These are phyloP conservation scores for Botrytis porri DNA, from an alignment of 2,329 filamentous ascomycete genomes.

Conservation along the genomic window DNA sequence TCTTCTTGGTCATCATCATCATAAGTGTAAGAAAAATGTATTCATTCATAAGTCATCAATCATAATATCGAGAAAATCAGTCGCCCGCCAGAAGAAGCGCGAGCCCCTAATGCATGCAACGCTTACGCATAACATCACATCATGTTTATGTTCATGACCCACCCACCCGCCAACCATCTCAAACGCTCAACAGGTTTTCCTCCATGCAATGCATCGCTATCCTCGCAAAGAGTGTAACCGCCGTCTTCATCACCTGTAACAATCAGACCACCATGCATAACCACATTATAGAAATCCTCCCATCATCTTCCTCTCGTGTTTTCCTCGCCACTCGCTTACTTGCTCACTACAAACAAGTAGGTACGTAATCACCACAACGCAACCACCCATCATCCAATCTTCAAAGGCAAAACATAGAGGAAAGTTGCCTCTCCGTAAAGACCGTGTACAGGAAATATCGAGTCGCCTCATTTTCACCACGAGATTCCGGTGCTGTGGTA, in stretches of 20 bases:
- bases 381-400: neutral
- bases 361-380: neutral
- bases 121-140: neutral
- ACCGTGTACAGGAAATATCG: slow-evolving; percentile 29
- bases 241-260: neutral
- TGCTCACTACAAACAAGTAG: neutral
- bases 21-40: neutral
- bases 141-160: neutral
- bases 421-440: slow-evolving; percentile 32
- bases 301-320: neutral
- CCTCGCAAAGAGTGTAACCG: slow-evolving; percentile 5
- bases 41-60: slow-evolving; percentile 1
- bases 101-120: neutral
- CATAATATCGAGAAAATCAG: neutral
- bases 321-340: slow-evolving; percentile 33
- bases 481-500: slow-evolving; percentile 36
- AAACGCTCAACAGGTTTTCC: neutral
- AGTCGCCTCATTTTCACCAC: slow-evolving; percentile 37
- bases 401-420: neutral
- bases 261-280: neutral
- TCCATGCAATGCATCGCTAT: slow-evolving; percentile 4
- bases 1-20: neutral
- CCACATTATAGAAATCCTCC: neutral
- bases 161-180: neutral
- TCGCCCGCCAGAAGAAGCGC: neutral